phyloP scores from a whole-genome alignment of 139 green algal species.

The Chlorella sp. region DNA sequence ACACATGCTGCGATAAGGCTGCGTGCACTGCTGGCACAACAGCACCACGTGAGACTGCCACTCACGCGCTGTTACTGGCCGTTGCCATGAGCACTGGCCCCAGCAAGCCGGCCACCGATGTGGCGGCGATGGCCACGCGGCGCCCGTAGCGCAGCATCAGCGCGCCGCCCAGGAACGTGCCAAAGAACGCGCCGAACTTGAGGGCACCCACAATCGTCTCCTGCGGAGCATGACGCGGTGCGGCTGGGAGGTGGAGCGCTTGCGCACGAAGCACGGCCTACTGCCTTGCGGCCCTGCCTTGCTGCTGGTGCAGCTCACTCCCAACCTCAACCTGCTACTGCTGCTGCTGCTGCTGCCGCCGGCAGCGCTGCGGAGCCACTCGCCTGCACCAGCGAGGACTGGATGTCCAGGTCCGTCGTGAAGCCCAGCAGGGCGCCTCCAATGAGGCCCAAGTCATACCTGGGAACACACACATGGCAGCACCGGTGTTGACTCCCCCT shows the following conservation, averaged over 20 bases:
- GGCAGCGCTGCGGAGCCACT: slow-evolving; percentile 69
- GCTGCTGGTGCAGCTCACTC: too few species aligned
- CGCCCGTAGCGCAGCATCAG: slow-evolving; percentile 73
- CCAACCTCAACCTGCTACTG: slow-evolving; percentile 34
- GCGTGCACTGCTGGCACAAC: too few species aligned
- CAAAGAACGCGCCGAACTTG: slow-evolving; percentile 69
- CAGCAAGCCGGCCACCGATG: slow-evolving; percentile 52
- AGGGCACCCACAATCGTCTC: slow-evolving; percentile 66
- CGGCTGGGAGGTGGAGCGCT: too few species aligned
- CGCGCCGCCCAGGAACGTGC: slow-evolving; percentile 66
- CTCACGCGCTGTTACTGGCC: not conserved
- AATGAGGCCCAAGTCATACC: slow-evolving; percentile 61
- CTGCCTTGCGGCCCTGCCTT: too few species aligned
- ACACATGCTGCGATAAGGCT: too few species aligned
- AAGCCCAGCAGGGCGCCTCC: slow-evolving; percentile 68
- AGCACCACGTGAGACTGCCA: too few species aligned
- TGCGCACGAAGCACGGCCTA: too few species aligned
- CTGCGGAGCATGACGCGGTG: slow-evolving; percentile 5
- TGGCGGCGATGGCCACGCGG: slow-evolving; percentile 49
- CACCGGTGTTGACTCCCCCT: not conserved
- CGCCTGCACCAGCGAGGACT: slow-evolving; percentile 11
- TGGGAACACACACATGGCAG: slow-evolving; percentile 6
- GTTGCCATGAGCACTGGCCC: slow-evolving; percentile 40
- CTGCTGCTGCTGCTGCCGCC: slow-evolving; percentile 46
- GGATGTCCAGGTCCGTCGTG: slow-evolving; percentile 35